Percentiles rank a stretch among this genome's conserved stretches.
phyloP scores from a whole-genome alignment of 768 basidiomycete genomes.

The Tephrocybe sp. region DNA sequence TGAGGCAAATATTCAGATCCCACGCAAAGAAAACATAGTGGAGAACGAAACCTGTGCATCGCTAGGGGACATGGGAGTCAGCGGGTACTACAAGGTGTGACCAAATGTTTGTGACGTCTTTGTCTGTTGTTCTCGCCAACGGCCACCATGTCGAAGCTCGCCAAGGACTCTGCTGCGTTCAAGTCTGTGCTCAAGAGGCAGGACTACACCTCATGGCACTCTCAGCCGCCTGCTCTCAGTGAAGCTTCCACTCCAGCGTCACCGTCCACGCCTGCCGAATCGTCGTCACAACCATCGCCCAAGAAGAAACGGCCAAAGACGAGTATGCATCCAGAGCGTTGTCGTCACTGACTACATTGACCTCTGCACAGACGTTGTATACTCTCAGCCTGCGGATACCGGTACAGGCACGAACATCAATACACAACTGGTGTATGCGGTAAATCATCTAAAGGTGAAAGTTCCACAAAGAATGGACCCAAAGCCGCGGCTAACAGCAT shows the following conservation, averaged over 20 bases:
- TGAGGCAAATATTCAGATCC: background rate
- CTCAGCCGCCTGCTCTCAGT: conserved; percentile 44
- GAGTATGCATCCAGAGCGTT: conserved; percentile 41
- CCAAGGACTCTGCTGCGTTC: conserved; percentile 72
- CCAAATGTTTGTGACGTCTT: conserved; percentile 13
- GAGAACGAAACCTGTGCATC: conserved; percentile 7
- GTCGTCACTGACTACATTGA: conserved; percentile 16
- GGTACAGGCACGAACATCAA: conserved; percentile 80
- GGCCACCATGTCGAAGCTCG: conserved; percentile 61
- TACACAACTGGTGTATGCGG: conserved; percentile 84
- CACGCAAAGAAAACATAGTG: background rate
- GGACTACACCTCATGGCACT: conserved; percentile 77
- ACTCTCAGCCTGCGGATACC: conserved; percentile 86
- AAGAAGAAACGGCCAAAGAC: conserved; percentile 68
- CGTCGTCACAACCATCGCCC: conserved; percentile 30
- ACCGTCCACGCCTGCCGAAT: conserved; percentile 17
- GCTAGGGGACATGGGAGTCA: conserved; percentile 9
- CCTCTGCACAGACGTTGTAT: conserved; percentile 60
- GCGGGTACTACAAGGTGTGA: conserved; percentile 13
- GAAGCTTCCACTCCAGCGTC: conserved; percentile 16
- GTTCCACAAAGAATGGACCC: background rate
- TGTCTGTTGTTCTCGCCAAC: conserved; percentile 8
- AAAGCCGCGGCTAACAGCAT: conserved; percentile 9
- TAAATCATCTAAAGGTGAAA: conserved; percentile 76
- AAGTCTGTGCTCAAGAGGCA: conserved; percentile 63